A percentile compares a stretch with the other conserved stretches of the same genome.
phyloP scores from a whole-genome alignment of 139 green algal genomes.

The Zygnema cylindricum region DNA sequence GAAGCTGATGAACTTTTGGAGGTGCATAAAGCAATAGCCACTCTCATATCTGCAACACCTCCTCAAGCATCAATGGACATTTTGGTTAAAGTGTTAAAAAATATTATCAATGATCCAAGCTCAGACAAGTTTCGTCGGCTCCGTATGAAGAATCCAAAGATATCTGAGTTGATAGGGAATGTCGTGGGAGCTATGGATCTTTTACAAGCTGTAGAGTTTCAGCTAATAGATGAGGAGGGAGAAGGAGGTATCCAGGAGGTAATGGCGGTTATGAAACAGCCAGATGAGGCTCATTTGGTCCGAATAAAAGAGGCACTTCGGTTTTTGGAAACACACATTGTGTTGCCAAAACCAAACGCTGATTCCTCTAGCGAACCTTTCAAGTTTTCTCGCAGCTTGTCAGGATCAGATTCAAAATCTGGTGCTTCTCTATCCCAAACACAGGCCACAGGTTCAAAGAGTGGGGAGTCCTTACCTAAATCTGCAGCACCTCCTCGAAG shows the following conservation, averaged over 20 bases:
- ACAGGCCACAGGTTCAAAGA: too few relatives aligned
- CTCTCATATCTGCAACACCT: conserved; percentile 2
- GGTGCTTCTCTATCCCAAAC: too few relatives aligned
- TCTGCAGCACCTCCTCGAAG: too few relatives aligned
- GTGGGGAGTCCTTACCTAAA: too few relatives aligned
- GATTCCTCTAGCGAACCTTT: too few relatives aligned
- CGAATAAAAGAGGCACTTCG: neutral
- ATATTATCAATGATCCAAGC: conserved; percentile 39
- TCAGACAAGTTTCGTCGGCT: conserved; percentile 49
- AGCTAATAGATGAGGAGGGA: conserved; percentile 28
- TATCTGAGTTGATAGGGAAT: conserved; percentile 40
- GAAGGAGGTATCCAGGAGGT: conserved; percentile 19
- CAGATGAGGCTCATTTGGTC: neutral
- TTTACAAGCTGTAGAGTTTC: conserved; percentile 47
- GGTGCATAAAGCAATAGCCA: conserved; percentile 18
- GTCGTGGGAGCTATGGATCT: conserved; percentile 40
- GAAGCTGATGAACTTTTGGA: neutral
- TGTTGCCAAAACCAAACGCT: neutral
- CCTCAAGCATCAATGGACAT: conserved; percentile 13
- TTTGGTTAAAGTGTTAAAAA: conserved; percentile 31
- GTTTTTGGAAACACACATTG: neutral
- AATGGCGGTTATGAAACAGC: conserved; percentile 41
- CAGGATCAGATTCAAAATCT: too few relatives aligned
- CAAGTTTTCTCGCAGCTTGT: too few relatives aligned
- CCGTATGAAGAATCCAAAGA: conserved; percentile 51